Percentiles rank a stretch among this genome's conserved stretches.
phyloP scores from a whole-genome alignment of 2,329 filamentous ascomycete species.

The Corynespora cassiicola region DNA sequence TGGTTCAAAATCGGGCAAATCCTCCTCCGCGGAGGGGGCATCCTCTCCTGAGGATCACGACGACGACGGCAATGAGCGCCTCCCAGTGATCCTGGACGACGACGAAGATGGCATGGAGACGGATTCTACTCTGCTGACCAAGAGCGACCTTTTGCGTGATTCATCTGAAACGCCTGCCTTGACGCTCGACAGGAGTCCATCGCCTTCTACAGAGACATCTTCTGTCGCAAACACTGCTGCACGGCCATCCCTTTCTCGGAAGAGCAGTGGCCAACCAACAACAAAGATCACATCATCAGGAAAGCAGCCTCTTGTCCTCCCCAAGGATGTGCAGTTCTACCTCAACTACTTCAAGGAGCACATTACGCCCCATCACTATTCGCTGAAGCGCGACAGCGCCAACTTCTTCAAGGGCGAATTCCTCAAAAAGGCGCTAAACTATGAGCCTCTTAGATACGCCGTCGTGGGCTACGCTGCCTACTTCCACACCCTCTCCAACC shows the following conservation, averaged over 20 bases:
- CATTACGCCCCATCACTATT: slow-evolving; percentile 83
- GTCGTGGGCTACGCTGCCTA: slow-evolving; percentile 90
- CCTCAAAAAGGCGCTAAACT: slow-evolving; percentile 73
- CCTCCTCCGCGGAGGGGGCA: slow-evolving; percentile 53
- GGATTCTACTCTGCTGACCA: slow-evolving; percentile 18
- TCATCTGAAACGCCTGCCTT: slow-evolving; percentile 47
- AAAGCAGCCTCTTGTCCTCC: slow-evolving; percentile 45
- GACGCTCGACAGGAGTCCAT: slow-evolving; percentile 55
- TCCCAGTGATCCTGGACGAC: slow-evolving; percentile 53
- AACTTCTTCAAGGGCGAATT: slow-evolving; percentile 78
- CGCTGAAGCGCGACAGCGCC: slow-evolving; percentile 72
- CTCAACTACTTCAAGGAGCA: slow-evolving; percentile 79
- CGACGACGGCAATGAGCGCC: slow-evolving; percentile 45
- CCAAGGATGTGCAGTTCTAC: slow-evolving; percentile 77
- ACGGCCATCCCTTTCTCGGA: slow-evolving; percentile 40
- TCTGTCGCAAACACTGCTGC: slow-evolving; percentile 30
- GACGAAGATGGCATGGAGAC: slow-evolving; percentile 47
- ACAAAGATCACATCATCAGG: slow-evolving; percentile 16
- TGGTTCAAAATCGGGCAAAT: slow-evolving; percentile 51
- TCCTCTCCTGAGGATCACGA: slow-evolving; percentile 61
- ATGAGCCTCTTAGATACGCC: slow-evolving; percentile 85
- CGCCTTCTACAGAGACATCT: slow-evolving; percentile 59
- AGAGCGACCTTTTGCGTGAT: slow-evolving; percentile 37
- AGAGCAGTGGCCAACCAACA: slow-evolving; percentile 37
- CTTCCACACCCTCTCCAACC: slow-evolving; percentile 75